Base-by-base conservation (phyloP, 2,329 filamentous ascomycete species). In the Cercospora sojina region DNA sequence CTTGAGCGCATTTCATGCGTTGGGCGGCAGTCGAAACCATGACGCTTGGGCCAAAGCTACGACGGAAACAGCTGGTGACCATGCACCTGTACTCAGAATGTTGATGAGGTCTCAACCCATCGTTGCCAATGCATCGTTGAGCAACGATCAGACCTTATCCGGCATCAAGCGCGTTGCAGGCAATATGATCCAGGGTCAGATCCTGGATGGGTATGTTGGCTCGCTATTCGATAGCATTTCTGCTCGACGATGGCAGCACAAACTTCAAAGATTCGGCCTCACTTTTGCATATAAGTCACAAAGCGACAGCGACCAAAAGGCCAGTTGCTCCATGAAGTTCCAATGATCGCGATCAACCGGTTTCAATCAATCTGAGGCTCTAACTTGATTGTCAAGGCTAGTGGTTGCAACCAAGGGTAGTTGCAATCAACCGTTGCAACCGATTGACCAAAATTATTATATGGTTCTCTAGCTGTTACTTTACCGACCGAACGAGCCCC, bases 251-350 rank as follows among this genome's bases (percentile, higher is more conserved):
- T 10, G 31, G 31, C 31, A 10, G 31, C 31, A 32, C 8, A 32
- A 2, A 32, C 9, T 10, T 32, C 31, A 32, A 32, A 12, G 4
- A 32, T 32, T 35, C 12, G 32, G 6, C 3, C 13, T 16, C 32
- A 35, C 5, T 3, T 38, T 38, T 38, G 35, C 35, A 38, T 6
- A 2, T 3, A 7, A n/a, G 5, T 3, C 13, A 16, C 35, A n/a
- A 5, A 38, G 35, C 35, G 3, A 16, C 7, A 13, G 5, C 35
- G 3, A 38, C 35, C 0, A 38, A 7, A 6, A 38, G 13, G 0
- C 5, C 13, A 38, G 1, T 3, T 5, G 2, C 3, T 5, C 0
- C 35, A 7, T 3, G n/a, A n/a, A n/a, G n/a, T n/a, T n/a, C n/a
- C n/a, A n/a, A n/a, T n/a, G n/a, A n/a, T n/a, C n/a, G n/a, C n/a